Evolutionary conservation across 2,329 filamentous ascomycete species (phyloP).

Genomic region (Calycina herbarum): DNA sequence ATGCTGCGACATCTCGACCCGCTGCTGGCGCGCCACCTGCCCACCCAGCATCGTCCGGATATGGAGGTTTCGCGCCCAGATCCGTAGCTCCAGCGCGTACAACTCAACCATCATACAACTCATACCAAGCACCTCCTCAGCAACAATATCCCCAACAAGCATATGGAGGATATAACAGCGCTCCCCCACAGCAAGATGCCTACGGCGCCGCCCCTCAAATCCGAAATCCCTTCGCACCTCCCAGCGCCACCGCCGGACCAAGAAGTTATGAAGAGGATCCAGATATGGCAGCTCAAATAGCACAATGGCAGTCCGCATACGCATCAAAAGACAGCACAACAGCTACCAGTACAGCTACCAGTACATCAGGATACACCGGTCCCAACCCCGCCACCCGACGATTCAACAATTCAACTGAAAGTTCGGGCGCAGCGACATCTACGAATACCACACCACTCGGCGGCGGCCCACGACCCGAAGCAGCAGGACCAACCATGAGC

Average conservation of each 20-base stretch:
- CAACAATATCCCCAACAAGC: constrained; percentile 24
- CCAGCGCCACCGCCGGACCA: constrained; percentile 41
- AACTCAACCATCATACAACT: constrained; percentile 32
- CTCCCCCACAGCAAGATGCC: constrained; percentile 34
- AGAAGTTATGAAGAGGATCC: constrained; percentile 59
- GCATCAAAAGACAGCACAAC: constrained; percentile 57
- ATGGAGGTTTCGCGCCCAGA: constrained; percentile 60
- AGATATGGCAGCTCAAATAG: constrained; percentile 87
- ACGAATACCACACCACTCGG: constrained; percentile 48
- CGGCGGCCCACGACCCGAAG: constrained; percentile 15
- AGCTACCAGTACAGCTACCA: constrained; percentile 36
- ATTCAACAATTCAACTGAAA: constrained; percentile 42
- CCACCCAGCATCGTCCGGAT: constrained; percentile 35
- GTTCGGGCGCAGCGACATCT: constrained; percentile 45
- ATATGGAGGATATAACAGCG: constrained; percentile 23
- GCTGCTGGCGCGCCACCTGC: constrained; percentile 1
- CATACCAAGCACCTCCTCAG: constrained; percentile 34
- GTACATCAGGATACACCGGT: constrained; percentile 32
- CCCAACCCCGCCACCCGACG: constrained; percentile 29
- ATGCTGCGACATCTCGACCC: constrained; percentile 27
- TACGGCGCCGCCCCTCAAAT: constrained; percentile 66
- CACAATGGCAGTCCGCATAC: constrained; percentile 93
- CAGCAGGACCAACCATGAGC: constrained; percentile 69
- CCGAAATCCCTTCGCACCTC: constrained; percentile 76
- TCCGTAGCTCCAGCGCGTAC: constrained; percentile 49